Percentiles rank a stretch among this genome's conserved stretches.
These are phyloP conservation scores for Claviceps sp. DNA, from an alignment of 2,329 filamentous ascomycete species.

Conservation along the genomic window DNA sequence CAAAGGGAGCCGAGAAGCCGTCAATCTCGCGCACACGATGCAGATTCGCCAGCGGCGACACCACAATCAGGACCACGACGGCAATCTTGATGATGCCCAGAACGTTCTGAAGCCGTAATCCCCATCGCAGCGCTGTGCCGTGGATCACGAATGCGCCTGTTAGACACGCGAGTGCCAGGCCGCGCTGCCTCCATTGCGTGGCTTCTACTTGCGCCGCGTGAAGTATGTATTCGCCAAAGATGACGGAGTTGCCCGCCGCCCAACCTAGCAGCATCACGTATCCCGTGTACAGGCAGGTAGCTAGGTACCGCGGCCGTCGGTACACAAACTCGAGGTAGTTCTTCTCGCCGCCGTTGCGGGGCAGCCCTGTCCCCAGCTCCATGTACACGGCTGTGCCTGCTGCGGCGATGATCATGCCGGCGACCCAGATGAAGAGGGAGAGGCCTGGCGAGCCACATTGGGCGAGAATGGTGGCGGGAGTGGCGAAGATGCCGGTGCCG, in stretches of 20 bases:
- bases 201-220: constrained; percentile 50
- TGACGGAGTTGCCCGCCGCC: constrained; percentile 53
- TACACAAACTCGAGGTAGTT: constrained; percentile 55
- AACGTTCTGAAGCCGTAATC: constrained; percentile 52
- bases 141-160: constrained; percentile 53
- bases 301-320: constrained; percentile 45
- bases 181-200: constrained; percentile 53
- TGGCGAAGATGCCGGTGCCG: constrained; percentile 54
- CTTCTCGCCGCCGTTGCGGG: constrained; percentile 52
- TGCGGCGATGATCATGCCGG: constrained; percentile 46
- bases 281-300: constrained; percentile 45
- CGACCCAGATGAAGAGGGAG: constrained; percentile 49
- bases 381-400: constrained; percentile 52
- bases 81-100: constrained; percentile 54
- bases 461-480: constrained; percentile 42
- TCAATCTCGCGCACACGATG: constrained; percentile 42
- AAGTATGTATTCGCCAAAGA: constrained; percentile 59
- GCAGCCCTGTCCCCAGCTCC: constrained; percentile 52
- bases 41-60: constrained; percentile 48
- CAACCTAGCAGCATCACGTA: constrained; percentile 52
- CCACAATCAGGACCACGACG: constrained; percentile 51
- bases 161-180: constrained; percentile 52
- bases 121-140: constrained; percentile 50
- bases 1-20: constrained; percentile 51
- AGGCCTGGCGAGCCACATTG: constrained; percentile 49